Base-by-base conservation (phyloP, 2,329 filamentous ascomycete species). In the Coniochaeta sp. region DNA sequence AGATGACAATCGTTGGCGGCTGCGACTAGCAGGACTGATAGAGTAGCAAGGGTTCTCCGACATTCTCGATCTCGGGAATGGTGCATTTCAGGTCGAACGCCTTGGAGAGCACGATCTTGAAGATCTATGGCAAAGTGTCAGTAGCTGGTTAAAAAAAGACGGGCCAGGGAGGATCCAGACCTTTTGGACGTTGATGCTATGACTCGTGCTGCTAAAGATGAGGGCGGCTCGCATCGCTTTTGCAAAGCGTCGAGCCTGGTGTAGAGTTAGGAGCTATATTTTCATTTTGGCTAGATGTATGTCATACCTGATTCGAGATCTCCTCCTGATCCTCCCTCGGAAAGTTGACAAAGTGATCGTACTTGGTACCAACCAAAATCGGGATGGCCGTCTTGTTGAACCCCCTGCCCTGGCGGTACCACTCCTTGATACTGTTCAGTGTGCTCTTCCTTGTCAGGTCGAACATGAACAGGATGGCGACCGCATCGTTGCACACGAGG, bases 371-470 rank as follows among this genome's bases (percentile, higher is more conserved):
- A 19, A 99, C 91, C 26, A 99, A 77, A 70, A 99, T 96, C 0
- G 95, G 95, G 66, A 99, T 99, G n/a, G 95, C 95, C 16, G 95
- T 99, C 82, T 99, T 99, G 82, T 99, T 99, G 82, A 99, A 99
- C 26, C 95, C 95, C 65, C 95, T 85, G 55, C 95, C 95, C 76
- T 99, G 95, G 59, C 95, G 86, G 73, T 99, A 99, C 95, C 95
- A 99, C 74, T 99, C 95, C 80, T 99, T 99, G 81, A 99, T 98
- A 70, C 91, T 96, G 78, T 99, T 99, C 67, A 99, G 81, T 0
- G 95, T 99, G 77, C 93, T 97, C 82, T 99, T 99, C 67, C 95
- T 85, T 32, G 95, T 99, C 66, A 99, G 80, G 74, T 99, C 95
- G 74, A 99, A 99, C 95, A 99, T 99, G 85, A 99, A 99, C 47